phyloP scores from a whole-genome alignment of 2,329 filamentous ascomycete species.

The Aspergillus nomiae region DNA sequence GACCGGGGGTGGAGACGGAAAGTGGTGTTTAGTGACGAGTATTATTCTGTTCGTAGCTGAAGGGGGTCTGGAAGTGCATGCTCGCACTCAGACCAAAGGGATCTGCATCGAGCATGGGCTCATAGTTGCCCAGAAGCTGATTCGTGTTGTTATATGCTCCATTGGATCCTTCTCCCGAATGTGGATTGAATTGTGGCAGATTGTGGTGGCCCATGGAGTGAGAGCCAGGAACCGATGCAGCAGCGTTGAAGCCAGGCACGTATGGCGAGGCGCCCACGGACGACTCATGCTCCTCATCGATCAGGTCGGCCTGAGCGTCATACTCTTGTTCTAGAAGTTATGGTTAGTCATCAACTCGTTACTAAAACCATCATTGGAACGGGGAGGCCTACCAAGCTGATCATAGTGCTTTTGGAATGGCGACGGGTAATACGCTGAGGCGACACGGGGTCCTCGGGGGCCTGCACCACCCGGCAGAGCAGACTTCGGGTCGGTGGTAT shows the following conservation, averaged over 20 bases:
- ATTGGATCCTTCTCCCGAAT: conserved; percentile 39
- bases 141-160: conserved; percentile 49
- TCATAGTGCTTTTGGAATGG: conserved; percentile 94
- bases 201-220: conserved; percentile 43
- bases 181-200: conserved; percentile 44
- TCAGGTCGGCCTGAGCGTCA: conserved; percentile 83
- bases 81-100: conserved; percentile 91
- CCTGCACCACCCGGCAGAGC: conserved; percentile 29
- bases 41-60: conserved; percentile 52
- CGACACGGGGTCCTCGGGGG: conserved; percentile 36
- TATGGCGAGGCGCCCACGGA: conserved; percentile 70
- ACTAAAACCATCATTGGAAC: conserved; percentile 34
- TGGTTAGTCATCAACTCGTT: neutral
- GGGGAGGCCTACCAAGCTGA: conserved; percentile 83
- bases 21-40: conserved; percentile 30
- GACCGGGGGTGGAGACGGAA: neutral
- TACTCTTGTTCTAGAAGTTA: conserved; percentile 88
- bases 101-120: conserved; percentile 87
- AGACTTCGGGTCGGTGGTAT: conserved; percentile 38
- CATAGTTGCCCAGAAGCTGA: conserved; percentile 69
- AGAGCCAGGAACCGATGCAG: conserved; percentile 44
- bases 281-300: conserved; percentile 77
- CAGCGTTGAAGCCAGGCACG: conserved; percentile 52
- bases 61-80: conserved; percentile 90
- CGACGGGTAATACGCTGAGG: conserved; percentile 72